These are phyloP conservation scores for Hansenula sp. DNA, from an alignment of 1,139 yeast species.

Conservation along the genomic window DNA sequence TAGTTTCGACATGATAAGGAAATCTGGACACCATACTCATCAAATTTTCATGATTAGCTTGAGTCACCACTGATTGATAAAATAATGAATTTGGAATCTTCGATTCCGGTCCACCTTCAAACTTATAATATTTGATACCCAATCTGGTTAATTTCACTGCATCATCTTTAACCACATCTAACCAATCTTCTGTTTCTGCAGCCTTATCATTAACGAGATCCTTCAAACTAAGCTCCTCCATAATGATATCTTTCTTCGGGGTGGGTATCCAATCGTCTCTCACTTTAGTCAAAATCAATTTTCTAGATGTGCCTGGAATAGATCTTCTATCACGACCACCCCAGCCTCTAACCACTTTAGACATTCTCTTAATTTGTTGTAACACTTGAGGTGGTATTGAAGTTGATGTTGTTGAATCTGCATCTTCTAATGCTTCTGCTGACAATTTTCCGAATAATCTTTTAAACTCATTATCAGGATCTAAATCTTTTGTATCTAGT, in stretches of 20 bases:
- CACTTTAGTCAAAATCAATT: constrained; percentile 63
- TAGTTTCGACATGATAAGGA: constrained; percentile 76
- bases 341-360: constrained; percentile 72
- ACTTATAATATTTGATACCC: constrained; percentile 54
- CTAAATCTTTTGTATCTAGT: constrained; percentile 52
- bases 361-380: constrained; percentile 57
- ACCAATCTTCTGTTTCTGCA: constrained; percentile 39
- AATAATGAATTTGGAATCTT: constrained; percentile 54
- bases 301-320: constrained; percentile 67
- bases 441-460: constrained; percentile 72
- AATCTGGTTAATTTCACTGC: constrained; percentile 38
- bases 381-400: constrained; percentile 64
- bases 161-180: constrained; percentile 41
- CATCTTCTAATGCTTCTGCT: constrained; percentile 64
- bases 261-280: constrained; percentile 84
- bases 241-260: constrained; percentile 52
- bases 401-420: constrained; percentile 49
- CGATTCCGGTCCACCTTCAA: constrained; percentile 37
- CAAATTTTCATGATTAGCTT: constrained; percentile 69
- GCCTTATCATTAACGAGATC: constrained; percentile 39
- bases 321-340: constrained; percentile 72
- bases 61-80: constrained; percentile 59
- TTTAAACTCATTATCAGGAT: constrained; percentile 76
- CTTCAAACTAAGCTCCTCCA: constrained; percentile 48
- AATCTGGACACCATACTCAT: constrained; percentile 48